A percentile compares a stretch with the other conserved stretches of the same genome.
Conservation (phyloP, 1,139 yeast genomes). For the Geotrichum klebahnii region DNA sequence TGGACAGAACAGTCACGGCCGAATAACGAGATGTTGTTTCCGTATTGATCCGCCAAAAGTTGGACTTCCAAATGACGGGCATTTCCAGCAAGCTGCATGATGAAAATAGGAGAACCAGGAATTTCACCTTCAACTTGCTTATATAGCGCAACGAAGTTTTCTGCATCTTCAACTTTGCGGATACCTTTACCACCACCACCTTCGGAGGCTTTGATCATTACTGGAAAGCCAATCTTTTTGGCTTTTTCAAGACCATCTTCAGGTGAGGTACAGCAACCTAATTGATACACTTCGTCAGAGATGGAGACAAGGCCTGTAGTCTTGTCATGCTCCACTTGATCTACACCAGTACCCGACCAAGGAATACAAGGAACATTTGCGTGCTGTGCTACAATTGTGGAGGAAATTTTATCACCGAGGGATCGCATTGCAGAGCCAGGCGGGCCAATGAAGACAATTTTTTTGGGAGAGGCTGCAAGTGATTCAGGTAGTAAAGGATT, state of each 20-base stretch:
- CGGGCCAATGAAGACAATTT: slow-evolving; percentile 90
- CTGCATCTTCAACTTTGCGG: slow-evolving; percentile 80
- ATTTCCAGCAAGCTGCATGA: slow-evolving; percentile 90
- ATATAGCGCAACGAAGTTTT: slow-evolving; percentile 64
- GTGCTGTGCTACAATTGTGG: slow-evolving; percentile 98
- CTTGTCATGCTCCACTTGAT: slow-evolving; percentile 64
- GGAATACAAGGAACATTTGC: slow-evolving; percentile 98
- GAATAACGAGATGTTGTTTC: slow-evolving; percentile 85
- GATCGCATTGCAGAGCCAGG: slow-evolving; percentile 99
- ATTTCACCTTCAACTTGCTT: slow-evolving; percentile 91
- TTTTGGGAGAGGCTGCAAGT: slow-evolving; percentile 84
- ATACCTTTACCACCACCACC: slow-evolving; percentile 99
- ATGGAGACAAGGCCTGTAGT: slow-evolving; percentile 81
- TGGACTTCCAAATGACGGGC: slow-evolving; percentile 96
- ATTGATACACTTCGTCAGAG: slow-evolving; percentile 68
- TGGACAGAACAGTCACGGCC: slow-evolving; percentile 98
- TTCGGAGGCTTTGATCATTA: slow-evolving; percentile 95
- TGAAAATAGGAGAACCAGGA: slow-evolving; percentile 93
- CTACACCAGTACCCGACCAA: slow-evolving; percentile 98
- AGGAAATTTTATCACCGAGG: slow-evolving; percentile 92
- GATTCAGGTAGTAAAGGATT: slow-evolving; percentile 91
- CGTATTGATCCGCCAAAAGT: slow-evolving; percentile 90
- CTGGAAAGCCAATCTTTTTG: slow-evolving; percentile 84
- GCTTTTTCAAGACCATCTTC: slow-evolving; percentile 88
- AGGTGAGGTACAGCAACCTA: slow-evolving; percentile 83